These are phyloP conservation scores for Ophiocytium majus DNA, from an alignment of 352 stramenopile genomes.

Conservation along the genomic window DNA sequence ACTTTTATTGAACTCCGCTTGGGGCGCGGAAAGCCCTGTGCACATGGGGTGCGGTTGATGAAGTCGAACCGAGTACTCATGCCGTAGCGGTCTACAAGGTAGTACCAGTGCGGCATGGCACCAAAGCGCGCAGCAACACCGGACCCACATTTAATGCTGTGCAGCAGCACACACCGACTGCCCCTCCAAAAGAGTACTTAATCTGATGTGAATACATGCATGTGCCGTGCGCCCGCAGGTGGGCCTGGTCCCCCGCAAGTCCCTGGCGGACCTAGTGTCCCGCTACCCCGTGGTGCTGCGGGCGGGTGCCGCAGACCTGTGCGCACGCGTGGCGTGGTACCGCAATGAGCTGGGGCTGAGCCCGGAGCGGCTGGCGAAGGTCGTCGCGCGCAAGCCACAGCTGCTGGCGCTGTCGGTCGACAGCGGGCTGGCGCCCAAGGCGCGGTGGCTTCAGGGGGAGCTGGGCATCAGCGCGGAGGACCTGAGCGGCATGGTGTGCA, in stretches of 20 bases:
- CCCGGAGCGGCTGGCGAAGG: constrained; percentile 26
- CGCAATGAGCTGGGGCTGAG: constrained; percentile 25
- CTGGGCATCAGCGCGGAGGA: constrained; percentile 28
- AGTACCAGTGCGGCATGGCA: too few relatives aligned
- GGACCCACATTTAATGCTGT: too few relatives aligned
- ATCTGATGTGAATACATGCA: too few relatives aligned
- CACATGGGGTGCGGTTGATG: too few relatives aligned
- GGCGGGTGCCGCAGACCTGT: background rate
- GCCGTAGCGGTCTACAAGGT: too few relatives aligned
- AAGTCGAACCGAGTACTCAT: too few relatives aligned
- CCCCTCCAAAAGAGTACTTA: too few relatives aligned
- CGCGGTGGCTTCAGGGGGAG: constrained; percentile 26
- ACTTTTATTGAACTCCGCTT: too few relatives aligned
- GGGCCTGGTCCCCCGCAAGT: background rate
- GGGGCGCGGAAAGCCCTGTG: too few relatives aligned
- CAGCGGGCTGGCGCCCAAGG: constrained; percentile 18
- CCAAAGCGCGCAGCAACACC: too few relatives aligned
- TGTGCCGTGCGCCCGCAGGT: background rate
- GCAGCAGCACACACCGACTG: too few relatives aligned
- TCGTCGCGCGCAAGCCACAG: constrained; percentile 31
- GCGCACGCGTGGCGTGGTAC: constrained; percentile 25
- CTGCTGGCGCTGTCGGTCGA: constrained; percentile 29
- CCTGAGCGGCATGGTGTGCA: constrained; percentile 26
- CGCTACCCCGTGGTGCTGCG: background rate
- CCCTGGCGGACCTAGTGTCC: background rate